Base-by-base conservation (phyloP, 1,284 basidiomycete species). In the Rhodotorula sp. region DNA sequence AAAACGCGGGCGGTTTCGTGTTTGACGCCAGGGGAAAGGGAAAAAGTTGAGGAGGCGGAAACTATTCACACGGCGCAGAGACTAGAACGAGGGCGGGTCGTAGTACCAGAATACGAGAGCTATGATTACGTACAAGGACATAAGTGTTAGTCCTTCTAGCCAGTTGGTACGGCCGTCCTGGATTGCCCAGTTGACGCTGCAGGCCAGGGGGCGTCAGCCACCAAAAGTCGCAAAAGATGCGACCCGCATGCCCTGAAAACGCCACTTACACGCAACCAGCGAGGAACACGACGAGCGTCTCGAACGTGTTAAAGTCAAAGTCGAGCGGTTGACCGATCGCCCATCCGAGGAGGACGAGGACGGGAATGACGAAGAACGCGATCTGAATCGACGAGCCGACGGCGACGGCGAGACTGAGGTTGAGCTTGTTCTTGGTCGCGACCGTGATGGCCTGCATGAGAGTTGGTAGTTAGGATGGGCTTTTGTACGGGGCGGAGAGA, bases 281-380 rank as follows among this genome's bases (percentile, higher is more conserved):
- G 46, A 88, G 80, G 78, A 88, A 82, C 26, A 84, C 78, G 24
- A 80, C 76, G 67, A 83, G 80, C 6, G 81, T 80, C 77, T 80
- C 83, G 75, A 83, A 83, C 18, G 80, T 78, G 76, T 78, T 70
- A 63, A 79, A 80, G 66, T 66, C 79, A 44, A 84, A 75, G 26
- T 81, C 79, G 77, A 84, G 80, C 10, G 83, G 83, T 72, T 84
- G 83, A 0, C 82, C 82, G 53, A 84, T 83, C 18, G 77, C 77
- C 83, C 83, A 84, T 6, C 80, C 83, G 66, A 84, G 75, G 20
- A 84, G 72, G 42, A 88, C 83, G 63, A 88, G 80, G 33, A 87
- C 87, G 80, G 91, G 91, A 76, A 93, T 87, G 69, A 93, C 87
- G 79, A 93, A 78, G 49, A 94, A 84, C 1, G 91, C 89, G 68